Percentiles rank a stretch among this genome's conserved stretches.
These are phyloP conservation scores for Pterocarpus macrocarpus DNA, from an alignment of 306 rosid genomes.

Conservation along the genomic window DNA sequence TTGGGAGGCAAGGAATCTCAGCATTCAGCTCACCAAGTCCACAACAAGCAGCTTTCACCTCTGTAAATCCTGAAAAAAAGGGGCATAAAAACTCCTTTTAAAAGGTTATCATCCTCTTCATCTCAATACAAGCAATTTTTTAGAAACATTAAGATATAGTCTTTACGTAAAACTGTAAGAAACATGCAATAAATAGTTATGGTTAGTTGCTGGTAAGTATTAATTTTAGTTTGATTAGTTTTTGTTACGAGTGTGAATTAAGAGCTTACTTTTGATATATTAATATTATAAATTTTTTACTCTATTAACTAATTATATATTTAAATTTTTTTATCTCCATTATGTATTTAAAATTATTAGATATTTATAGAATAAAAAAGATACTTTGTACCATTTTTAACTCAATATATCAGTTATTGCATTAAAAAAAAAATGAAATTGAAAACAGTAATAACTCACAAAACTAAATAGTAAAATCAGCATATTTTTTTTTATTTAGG, in stretches of 20 bases:
- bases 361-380: too few relatives aligned
- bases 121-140: not conserved
- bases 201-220: not conserved
- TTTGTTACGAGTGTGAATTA: not conserved
- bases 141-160: not conserved
- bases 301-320: too few relatives aligned
- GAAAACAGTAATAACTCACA: too few relatives aligned
- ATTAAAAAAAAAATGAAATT: too few relatives aligned
- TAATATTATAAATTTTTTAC: too few relatives aligned
- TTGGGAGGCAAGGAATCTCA: slow-evolving; percentile 56
- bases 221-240: not conserved
- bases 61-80: slow-evolving; percentile 67
- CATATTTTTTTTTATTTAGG: too few relatives aligned
- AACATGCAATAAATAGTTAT: not conserved
- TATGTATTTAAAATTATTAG: too few relatives aligned
- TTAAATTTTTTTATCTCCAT: too few relatives aligned
- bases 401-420: too few relatives aligned
- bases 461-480: too few relatives aligned
- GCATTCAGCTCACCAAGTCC: slow-evolving; percentile 72
- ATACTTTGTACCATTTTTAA: too few relatives aligned
- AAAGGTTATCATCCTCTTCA: not conserved
- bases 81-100: not conserved
- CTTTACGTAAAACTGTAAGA: not conserved
- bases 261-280: too few relatives aligned
- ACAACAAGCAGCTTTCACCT: slow-evolving; percentile 78